Evolutionary conservation across 768 basidiomycete genomes (phyloP), one percentile per base, ranked within the genome.

Genomic region (Exidia glandulosa): DNA sequence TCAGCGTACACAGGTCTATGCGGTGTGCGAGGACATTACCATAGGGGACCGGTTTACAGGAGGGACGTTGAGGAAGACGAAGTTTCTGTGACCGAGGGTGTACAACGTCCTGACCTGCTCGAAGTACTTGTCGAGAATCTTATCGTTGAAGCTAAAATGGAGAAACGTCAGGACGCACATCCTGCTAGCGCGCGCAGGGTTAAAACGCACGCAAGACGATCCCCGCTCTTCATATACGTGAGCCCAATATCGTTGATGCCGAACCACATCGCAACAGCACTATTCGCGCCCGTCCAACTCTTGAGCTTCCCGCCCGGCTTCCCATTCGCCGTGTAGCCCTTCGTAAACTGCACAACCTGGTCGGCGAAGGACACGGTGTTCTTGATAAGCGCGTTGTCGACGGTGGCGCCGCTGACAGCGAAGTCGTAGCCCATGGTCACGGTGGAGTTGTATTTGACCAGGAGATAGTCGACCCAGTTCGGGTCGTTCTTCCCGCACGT

Each of bases 161-260:
- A n/a, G 2, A 9, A 50, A 64, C 65, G 58, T 45, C 2, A 25
- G 58, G 36, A 10, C 25, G 12, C 48, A 50, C 16, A 14, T 13
- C 25, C 50, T 6, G 25, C 23, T 23, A 12, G 48, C 50, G 25
- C 14, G 9, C 3, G 16, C 19, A 45, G 1, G 6, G 16, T 27
- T 27, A 13, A 54, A 3, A 70, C 81, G 58, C 64, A 83, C 81
- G 79, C 78, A 56, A 63, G 68, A 27, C 79, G 75, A 64, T 79
- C 74, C 0, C 81, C 83, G 31, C 71, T 62, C 58, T 69, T 23
- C 55, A 74, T 77, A 59, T 75, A 83, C 57, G 78, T 81, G 63
- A 79, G 79, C 31, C 80, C 67, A 65, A 87, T 77, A 64, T 87
- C 86, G 64, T 87, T 87, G 63, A 87, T 82, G 1, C 86, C 86